phyloP scores from a whole-genome alignment of 2,329 filamentous ascomycete genomes.

The Penicillium sp. region DNA sequence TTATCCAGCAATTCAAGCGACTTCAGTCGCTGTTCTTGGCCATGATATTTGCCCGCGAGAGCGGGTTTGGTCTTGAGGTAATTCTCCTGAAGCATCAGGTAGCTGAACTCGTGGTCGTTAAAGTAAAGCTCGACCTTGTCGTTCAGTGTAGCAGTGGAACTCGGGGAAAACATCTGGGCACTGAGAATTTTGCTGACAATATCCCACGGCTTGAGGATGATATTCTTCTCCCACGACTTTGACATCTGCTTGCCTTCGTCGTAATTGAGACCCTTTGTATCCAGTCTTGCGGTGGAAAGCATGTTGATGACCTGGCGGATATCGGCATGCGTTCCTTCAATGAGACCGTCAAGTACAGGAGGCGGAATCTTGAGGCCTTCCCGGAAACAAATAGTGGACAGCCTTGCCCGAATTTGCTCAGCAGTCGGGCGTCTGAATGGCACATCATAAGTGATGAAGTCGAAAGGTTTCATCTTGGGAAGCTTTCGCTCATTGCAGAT shows the following conservation, averaged over 20 bases:
- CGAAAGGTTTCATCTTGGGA: conserved; percentile 98
- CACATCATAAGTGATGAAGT: conserved; percentile 78
- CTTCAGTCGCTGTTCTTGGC: conserved; percentile 72
- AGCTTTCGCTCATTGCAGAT: conserved; percentile 94
- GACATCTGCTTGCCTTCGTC: conserved; percentile 90
- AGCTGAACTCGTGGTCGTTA: conserved; percentile 98
- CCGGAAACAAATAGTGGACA: conserved; percentile 92
- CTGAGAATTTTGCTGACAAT: conserved; percentile 91
- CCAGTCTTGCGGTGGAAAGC: conserved; percentile 89
- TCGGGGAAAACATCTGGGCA: conserved; percentile 77
- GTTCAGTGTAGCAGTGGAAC: conserved; percentile 83
- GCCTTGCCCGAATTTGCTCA: conserved; percentile 84
- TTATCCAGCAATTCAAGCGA: conserved; percentile 80
- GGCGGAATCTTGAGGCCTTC: conserved; percentile 83
- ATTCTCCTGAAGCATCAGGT: conserved; percentile 97
- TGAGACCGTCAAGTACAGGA: conserved; percentile 83
- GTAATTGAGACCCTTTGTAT: conserved; percentile 74
- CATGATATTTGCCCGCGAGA: conserved; percentile 59
- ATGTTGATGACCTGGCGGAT: conserved; percentile 99
- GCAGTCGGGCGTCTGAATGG: conserved; percentile 85
- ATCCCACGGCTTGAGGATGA: conserved; percentile 96
- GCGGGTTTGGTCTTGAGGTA: conserved; percentile 82
- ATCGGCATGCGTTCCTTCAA: conserved; percentile 92
- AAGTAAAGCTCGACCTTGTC: conserved; percentile 99
- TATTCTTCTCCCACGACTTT: conserved; percentile 97